These are phyloP conservation scores for Agaricus blazei DNA, from an alignment of 768 basidiomycete species.

Conservation along the genomic window DNA sequence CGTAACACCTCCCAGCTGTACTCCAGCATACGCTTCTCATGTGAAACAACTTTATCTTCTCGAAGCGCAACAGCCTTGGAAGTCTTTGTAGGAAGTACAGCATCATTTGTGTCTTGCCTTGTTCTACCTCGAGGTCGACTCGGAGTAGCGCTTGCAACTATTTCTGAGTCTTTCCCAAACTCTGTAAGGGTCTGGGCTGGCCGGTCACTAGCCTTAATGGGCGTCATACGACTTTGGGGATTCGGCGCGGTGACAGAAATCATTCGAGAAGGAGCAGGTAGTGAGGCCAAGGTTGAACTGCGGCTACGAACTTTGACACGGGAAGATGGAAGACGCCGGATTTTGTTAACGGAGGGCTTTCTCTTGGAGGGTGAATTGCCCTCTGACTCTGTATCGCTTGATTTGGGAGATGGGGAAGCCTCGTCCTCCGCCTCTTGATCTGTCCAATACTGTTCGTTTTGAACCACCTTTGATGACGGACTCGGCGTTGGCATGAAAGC, in stretches of 20 bases:
- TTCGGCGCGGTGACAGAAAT: conserved; percentile 9
- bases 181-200: conserved; percentile 11
- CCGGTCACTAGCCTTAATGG: conserved; percentile 39
- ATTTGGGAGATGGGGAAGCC: conserved; percentile 58
- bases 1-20: conserved; percentile 53
- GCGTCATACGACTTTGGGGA: conserved; percentile 66
- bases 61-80: conserved; percentile 27
- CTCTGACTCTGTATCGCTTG: conserved; percentile 56
- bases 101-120: conserved; percentile 16
- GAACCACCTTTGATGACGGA: conserved; percentile 57
- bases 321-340: conserved; percentile 14
- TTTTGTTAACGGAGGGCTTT: conserved; percentile 27
- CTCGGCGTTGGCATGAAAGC: conserved; percentile 45
- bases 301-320: conserved; percentile 45
- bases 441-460: conserved; percentile 49
- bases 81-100: background rate
- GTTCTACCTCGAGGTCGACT: conserved; percentile 22
- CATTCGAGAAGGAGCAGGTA: conserved; percentile 34
- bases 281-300: conserved; percentile 63
- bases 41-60: conserved; percentile 37
- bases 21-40: conserved; percentile 48
- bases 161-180: conserved; percentile 18
- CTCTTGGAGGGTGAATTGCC: conserved; percentile 16
- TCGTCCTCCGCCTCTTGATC: conserved; percentile 48
- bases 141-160: conserved; percentile 18